Percentiles rank a stretch among this genome's conserved stretches.
phyloP scores from a whole-genome alignment of 305 asterid species.

The Solanum chacoense region DNA sequence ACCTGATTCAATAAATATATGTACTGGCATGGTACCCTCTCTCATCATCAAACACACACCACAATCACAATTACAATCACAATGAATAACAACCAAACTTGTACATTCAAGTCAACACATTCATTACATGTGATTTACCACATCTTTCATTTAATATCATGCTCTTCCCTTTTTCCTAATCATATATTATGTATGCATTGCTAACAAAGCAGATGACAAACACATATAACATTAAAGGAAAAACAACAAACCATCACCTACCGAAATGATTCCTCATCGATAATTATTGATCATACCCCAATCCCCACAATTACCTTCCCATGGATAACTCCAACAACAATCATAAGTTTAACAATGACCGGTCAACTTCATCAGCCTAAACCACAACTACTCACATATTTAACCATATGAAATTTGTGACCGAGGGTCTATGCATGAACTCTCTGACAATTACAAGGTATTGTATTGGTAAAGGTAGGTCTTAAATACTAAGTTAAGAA shows the following conservation, averaged over 20 bases:
- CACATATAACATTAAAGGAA: background rate
- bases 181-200: background rate
- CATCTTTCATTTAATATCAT: background rate
- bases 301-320: background rate
- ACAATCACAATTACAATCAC: background rate
- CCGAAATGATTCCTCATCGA: background rate
- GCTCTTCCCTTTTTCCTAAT: background rate
- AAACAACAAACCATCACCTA: background rate
- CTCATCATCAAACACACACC: background rate
- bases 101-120: background rate
- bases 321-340: background rate
- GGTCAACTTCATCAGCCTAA: background rate
- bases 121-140: background rate
- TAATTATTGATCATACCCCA: background rate
- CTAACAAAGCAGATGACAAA: background rate
- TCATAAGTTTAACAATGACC: background rate
- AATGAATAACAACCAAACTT: background rate
- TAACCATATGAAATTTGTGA: background rate
- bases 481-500: background rate
- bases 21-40: background rate
- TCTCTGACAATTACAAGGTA: background rate
- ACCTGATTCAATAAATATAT: background rate
- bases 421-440: background rate
- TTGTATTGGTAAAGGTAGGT: no score
- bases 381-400: background rate